Base-by-base conservation (phyloP, 129 eudicot species). In the Helianthus tuberosus region DNA sequence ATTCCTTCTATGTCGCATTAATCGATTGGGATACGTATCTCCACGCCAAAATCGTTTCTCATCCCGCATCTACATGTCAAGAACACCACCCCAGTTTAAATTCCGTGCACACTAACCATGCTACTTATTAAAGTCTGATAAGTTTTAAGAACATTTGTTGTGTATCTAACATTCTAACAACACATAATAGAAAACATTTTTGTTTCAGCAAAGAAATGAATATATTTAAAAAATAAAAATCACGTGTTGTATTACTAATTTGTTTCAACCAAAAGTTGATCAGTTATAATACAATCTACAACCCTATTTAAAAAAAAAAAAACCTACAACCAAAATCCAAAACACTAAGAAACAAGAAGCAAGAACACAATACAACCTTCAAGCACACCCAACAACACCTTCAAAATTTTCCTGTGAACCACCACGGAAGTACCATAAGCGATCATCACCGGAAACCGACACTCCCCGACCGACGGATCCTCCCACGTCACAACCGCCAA, bases 371-470 rank as follows among this genome's bases (percentile, higher is more conserved):
- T 63, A 66, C 89, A 89, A 11, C 81, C 86, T 73, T 81, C 90
- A 65, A 89, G 75, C 69, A 82, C 52, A 5, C 81, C 87, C 68
- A 86, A 71, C 58, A 90, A 71, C 16, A 89, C 80, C 50, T 80
- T 84, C 61, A 86, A 62, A 32, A 90, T 32, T 11, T 66, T 88
- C 67, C 65, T 79, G 15, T 83, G 92, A 73, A 84, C 32, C 16
- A 83, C 74, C 71, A 86, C 69, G 10, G 92, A 68, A 23, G 86
- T 61, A 12, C 95, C 88, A 53, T 76, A 63, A 50, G 87, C 96
- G 63, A 93, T 83, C 98, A 88, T 88, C 50, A 93, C 81, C 13
- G 96, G 98, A 64, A 93, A 93, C 66, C 64, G 75, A 53, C 98
- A 93, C 13, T 61, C 79, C 7, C 77, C 88, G 12, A 86, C 85